Percentiles rank a stretch among this genome's conserved stretches.
phyloP scores from a whole-genome alignment of 1,139 yeast species.

The Zygoascus hellenicus region DNA sequence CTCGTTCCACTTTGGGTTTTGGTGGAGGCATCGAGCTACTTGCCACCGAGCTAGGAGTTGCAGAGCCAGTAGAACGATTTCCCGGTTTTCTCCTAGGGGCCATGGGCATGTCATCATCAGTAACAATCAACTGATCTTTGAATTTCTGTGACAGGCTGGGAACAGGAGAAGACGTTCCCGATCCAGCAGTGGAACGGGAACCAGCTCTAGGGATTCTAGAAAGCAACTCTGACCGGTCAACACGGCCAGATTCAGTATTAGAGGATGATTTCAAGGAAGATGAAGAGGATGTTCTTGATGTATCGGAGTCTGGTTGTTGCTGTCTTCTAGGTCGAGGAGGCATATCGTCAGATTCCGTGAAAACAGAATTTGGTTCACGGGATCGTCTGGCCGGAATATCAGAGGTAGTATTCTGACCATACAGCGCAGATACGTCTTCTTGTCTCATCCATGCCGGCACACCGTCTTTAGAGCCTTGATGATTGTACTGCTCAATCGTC shows the following conservation, averaged over 20 bases:
- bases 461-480: slow-evolving; percentile 37
- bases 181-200: background rate
- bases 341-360: too few species aligned
- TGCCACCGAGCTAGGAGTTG: slow-evolving; percentile 24
- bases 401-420: background rate
- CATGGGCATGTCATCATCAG: slow-evolving; percentile 24
- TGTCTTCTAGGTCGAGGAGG: too few species aligned
- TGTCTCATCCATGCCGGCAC: slow-evolving; percentile 72
- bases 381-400: too few species aligned
- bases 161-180: slow-evolving; percentile 2
- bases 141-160: slow-evolving; percentile 15
- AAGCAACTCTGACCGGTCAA: slow-evolving; percentile 1
- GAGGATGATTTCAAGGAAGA: too few species aligned
- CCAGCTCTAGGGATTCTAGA: slow-evolving; percentile 7
- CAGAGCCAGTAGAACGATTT: slow-evolving; percentile 18
- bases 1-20: slow-evolving; percentile 23
- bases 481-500: slow-evolving; percentile 58
- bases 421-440: background rate
- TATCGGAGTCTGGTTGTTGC: too few species aligned
- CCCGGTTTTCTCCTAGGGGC: slow-evolving; percentile 23
- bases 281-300: too few species aligned
- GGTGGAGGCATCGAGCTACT: slow-evolving; percentile 14
- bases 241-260: too few species aligned
- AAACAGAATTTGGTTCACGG: too few species aligned
- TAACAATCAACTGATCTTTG: slow-evolving; percentile 16